Evolutionary conservation across 495 filamentous ascomycete genomes (phyloP).

Genomic region (Terfezia claveryi): DNA sequence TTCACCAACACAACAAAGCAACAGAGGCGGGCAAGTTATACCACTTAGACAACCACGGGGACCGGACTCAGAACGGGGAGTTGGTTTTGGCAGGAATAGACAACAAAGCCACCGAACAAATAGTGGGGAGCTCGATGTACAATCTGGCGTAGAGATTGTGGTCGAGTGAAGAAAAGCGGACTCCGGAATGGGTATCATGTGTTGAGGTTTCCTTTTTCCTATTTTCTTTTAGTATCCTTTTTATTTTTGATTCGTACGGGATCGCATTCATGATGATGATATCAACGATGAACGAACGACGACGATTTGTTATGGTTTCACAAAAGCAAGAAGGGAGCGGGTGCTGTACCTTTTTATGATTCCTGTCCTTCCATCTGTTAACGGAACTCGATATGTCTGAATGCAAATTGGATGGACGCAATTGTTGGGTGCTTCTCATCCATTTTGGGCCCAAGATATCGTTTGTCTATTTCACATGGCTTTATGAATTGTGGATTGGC

Average conservation of each 20-base stretch:
- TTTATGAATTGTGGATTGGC: too few relatives aligned
- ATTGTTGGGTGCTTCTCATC: too few relatives aligned
- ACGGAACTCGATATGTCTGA: too few relatives aligned
- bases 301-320: neutral
- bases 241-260: neutral
- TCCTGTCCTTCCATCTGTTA: too few relatives aligned
- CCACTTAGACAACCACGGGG: constrained; percentile 18
- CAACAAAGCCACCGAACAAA: constrained; percentile 10
- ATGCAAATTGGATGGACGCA: too few relatives aligned
- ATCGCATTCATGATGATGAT: neutral
- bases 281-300: neutral
- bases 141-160: constrained; percentile 19
- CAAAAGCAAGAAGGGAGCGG: neutral
- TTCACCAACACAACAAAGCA: constrained; percentile 5
- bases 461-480: too few relatives aligned
- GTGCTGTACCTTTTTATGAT: too few relatives aligned
- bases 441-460: too few relatives aligned
- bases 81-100: constrained; percentile 16
- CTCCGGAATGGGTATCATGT: neutral
- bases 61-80: constrained; percentile 18
- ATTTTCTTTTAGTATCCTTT: neutral
- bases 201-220: neutral
- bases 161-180: constrained; percentile 14
- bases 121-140: constrained; percentile 16
- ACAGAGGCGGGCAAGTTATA: constrained; percentile 14